Base-by-base conservation (phyloP, 495 filamentous ascomycete species). In the Letharia columbiana region DNA sequence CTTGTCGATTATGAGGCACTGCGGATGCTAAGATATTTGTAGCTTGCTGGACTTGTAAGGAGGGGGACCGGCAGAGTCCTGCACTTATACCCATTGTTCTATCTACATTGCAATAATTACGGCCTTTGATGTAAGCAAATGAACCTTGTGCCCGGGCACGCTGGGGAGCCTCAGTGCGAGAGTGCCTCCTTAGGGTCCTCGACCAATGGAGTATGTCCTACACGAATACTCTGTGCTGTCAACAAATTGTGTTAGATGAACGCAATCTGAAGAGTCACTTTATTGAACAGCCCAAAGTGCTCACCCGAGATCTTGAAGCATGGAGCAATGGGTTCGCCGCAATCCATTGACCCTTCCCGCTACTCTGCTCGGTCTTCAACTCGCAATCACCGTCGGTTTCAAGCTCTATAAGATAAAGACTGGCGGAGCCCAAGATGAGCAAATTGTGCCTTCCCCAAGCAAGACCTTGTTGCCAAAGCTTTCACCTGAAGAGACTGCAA, bases 401-500 rank as follows among this genome's bases (percentile, higher is more conserved):
- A n/a, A 37, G 33, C 57, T 66, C 35, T 61, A 61, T 45, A 66
- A 66, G 47, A 61, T 66, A 9, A 66, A 44, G 17, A 61, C 63
- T 17, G 52, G 64, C 23, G 35, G 28, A 15, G n/a, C 28, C 45
- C 44, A 42, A 61, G 64, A 66, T 42, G 31, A 37, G 4, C 13
- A 52, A 18, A 35, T 66, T 8, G 37, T 84, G 37, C 69, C 73
- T 31, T 85, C 84, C 5, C 84, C 85, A 5, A 74, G 73, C 44
- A 72, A 76, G 31, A 78, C 75, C 20, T 62, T 82, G 7, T 69
- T 86, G 18, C 75, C 79, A 11, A 70, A 74, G 2, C 73, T 85
- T n/a, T 78, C 79, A 28, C 68, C 76, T 28, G 71, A 77, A 10
- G 79, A 87, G 61, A 76, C 78, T 13, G 70, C 74, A 35, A 68